Percentiles rank a stretch among this genome's conserved stretches.
Conservation (phyloP, 257 asterid species). For the Gentiana macrophylla region DNA sequence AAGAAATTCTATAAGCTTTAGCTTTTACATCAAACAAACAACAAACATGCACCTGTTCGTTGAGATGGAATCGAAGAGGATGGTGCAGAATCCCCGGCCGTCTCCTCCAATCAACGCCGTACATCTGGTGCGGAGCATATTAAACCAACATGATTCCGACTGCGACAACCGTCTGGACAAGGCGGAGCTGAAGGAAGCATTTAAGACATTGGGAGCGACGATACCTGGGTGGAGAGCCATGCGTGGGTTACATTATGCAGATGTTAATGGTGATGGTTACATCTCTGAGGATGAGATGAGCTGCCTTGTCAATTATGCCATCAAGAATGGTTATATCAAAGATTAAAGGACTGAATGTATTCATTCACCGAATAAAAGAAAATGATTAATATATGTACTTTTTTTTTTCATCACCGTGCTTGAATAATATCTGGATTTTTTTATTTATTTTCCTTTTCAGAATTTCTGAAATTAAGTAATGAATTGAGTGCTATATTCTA, state of each 20-base stretch:
- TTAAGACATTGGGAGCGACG: constrained; percentile 6
- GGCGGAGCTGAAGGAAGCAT: constrained; percentile 12
- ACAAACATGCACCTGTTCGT: too few relatives aligned
- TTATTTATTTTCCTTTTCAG: too few relatives aligned
- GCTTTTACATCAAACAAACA: too few relatives aligned
- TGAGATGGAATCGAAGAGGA: too few relatives aligned
- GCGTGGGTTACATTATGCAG: constrained; percentile 2
- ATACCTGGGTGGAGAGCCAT: constrained; percentile 13
- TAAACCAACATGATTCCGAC: constrained; percentile 11
- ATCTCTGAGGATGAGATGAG: constrained; percentile 8
- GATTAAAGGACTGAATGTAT: background rate
- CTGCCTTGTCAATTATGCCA: constrained; percentile 9
- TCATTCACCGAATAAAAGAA: background rate
- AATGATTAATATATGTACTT: background rate
- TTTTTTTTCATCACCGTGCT: too few relatives aligned
- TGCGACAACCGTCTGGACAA: constrained; percentile 7
- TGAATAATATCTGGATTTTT: too few relatives aligned
- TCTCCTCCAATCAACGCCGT: background rate
- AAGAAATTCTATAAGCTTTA: too few relatives aligned
- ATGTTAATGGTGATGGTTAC: constrained; percentile 12
- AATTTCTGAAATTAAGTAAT: too few relatives aligned
- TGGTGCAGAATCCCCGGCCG: too few relatives aligned
- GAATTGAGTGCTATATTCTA: too few relatives aligned
- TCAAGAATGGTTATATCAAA: constrained; percentile 1
- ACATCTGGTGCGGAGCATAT: constrained; percentile 6